Conservation (phyloP, 495 filamentous ascomycete genomes). For the Chaetomium tenue region DNA sequence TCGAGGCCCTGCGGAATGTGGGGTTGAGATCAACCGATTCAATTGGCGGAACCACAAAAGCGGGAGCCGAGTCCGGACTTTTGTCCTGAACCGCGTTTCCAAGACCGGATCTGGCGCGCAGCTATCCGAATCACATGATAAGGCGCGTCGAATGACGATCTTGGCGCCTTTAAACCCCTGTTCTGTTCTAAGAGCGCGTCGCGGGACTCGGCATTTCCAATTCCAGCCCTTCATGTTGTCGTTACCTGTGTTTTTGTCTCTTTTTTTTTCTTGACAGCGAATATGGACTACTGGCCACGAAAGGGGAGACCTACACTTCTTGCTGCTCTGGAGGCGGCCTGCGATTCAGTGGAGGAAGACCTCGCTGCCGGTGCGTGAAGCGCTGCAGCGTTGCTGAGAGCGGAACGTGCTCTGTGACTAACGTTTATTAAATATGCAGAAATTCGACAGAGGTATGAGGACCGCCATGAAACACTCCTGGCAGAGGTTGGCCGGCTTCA, state of each 20-base stretch:
- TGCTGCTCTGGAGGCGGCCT: constrained; percentile 41
- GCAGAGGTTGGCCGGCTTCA: constrained; percentile 37
- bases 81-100: too few relatives aligned
- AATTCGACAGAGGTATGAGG: constrained; percentile 22
- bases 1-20: too few relatives aligned
- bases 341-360: constrained; percentile 40
- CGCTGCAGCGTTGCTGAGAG: not conserved
- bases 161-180: not conserved
- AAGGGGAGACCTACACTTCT: constrained; percentile 42
- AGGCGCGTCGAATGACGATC: not conserved
- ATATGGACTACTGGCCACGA: constrained; percentile 43
- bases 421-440: constrained; percentile 25
- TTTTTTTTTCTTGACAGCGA: not conserved
- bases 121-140: not conserved
- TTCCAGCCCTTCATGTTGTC: not conserved
- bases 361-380: constrained; percentile 38
- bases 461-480: constrained; percentile 19
- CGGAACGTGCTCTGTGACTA: not conserved
- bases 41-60: too few relatives aligned
- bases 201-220: not conserved
- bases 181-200: not conserved
- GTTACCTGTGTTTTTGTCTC: not conserved
- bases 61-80: too few relatives aligned
- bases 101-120: not conserved
- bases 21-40: too few relatives aligned